Evolutionary conservation across 169 alveolate species (phyloP).

Genomic region (Cryptosporidium parvum): DNA sequence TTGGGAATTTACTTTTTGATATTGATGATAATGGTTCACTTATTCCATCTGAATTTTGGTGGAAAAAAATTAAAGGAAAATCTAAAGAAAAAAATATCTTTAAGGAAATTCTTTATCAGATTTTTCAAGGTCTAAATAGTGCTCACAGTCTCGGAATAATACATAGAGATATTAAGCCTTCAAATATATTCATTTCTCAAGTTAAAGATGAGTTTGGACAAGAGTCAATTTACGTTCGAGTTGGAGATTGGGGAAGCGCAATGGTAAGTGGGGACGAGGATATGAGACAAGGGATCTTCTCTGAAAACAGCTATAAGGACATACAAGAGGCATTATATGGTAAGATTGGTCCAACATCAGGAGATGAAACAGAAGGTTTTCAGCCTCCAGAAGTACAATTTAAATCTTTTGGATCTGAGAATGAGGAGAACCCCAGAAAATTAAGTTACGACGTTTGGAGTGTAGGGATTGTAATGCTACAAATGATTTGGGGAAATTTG

Average conservation of each 20-base stretch:
- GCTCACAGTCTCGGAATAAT: constrained; percentile 49
- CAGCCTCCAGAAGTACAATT: constrained; percentile 76
- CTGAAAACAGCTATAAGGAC: background rate
- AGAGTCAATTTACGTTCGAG: constrained; percentile 5
- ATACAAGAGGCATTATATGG: constrained; percentile 49
- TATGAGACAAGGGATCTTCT: background rate
- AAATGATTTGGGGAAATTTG: constrained; percentile 65
- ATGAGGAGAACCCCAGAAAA: background rate
- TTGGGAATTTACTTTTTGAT: constrained; percentile 36
- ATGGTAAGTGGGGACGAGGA: constrained; percentile 16
- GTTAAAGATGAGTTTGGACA: background rate
- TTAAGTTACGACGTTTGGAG: constrained; percentile 65
- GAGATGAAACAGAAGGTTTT: constrained; percentile 71
- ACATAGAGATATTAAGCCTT: constrained; percentile 74
- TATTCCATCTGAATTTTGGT: constrained; percentile 58
- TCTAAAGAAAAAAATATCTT: background rate
- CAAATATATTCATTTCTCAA: constrained; percentile 43
- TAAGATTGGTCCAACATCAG: constrained; percentile 25
- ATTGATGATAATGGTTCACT: constrained; percentile 27
- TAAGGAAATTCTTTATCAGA: constrained; percentile 21
- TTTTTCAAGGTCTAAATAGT: constrained; percentile 6
- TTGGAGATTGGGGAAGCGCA: constrained; percentile 76
- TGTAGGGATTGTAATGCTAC: constrained; percentile 51
- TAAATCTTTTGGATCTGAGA: constrained; percentile 26
- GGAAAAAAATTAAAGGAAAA: constrained; percentile 36